phyloP scores from a whole-genome alignment of 495 filamentous ascomycete species.

The Entonaema liquescens region DNA sequence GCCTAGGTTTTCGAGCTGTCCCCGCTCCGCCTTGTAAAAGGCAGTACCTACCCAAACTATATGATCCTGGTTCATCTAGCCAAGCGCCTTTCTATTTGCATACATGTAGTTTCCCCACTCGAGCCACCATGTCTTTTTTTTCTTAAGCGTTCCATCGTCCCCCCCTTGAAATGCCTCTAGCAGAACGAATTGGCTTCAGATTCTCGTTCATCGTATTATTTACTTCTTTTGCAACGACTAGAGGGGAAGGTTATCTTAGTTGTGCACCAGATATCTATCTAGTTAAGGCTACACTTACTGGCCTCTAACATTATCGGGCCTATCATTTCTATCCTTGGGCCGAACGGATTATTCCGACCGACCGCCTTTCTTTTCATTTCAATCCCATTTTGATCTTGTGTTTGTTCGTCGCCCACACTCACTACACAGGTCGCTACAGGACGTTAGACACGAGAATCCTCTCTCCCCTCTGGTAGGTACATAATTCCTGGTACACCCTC shows the following conservation, averaged over 20 bases:
- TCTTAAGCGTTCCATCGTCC: constrained; percentile 26
- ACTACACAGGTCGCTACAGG: constrained; percentile 9
- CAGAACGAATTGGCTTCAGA: constrained; percentile 11
- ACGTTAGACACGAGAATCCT: constrained; percentile 11
- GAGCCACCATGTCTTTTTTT: constrained; percentile 38
- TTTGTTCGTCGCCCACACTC: constrained; percentile 9
- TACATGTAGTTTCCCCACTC: constrained; percentile 28
- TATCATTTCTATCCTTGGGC: constrained; percentile 4
- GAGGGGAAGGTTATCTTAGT: constrained; percentile 12
- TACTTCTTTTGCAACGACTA: constrained; percentile 2
- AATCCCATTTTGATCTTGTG: constrained; percentile 21
- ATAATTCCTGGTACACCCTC: constrained; percentile 1
- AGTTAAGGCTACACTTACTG: neutral
- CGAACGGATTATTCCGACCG: constrained; percentile 38
- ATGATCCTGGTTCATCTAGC: neutral
- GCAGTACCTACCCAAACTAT: neutral
- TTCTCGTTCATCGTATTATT: constrained; percentile 10
- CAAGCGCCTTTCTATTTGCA: constrained; percentile 5
- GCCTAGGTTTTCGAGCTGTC: constrained; percentile 22
- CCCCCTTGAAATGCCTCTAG: constrained; percentile 37
- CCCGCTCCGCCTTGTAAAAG: constrained; percentile 10
- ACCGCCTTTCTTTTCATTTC: constrained; percentile 17
- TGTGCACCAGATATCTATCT: constrained; percentile 15
- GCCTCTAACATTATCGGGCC: constrained; percentile 20
- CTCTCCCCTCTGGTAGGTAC: constrained; percentile 15